Evolutionary conservation across 176 grass and related monocot species (phyloP).

Genomic region (Puya raimondii): DNA sequence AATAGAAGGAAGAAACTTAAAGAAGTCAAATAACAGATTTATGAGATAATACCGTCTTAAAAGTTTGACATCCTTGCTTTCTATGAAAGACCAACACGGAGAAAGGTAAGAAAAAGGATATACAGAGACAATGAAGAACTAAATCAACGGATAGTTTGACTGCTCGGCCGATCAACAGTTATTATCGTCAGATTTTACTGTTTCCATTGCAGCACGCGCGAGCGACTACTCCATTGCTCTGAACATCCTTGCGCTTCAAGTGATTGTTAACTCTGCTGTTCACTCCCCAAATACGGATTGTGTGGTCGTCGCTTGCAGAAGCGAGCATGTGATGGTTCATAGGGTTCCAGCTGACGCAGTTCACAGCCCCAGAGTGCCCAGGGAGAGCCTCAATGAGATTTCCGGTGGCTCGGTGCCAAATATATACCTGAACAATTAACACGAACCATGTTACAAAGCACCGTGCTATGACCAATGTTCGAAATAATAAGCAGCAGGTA

Average conservation of each 20-base stretch:
- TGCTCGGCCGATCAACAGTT: background rate
- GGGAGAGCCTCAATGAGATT: constrained; percentile 59
- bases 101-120: background rate
- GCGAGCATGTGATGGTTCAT: constrained; percentile 77
- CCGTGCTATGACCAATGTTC: too few species aligned
- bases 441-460: too few species aligned
- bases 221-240: background rate
- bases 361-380: constrained; percentile 79
- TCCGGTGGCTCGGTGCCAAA: constrained; percentile 75
- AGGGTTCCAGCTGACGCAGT: constrained; percentile 91
- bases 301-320: constrained; percentile 74
- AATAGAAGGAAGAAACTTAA: too few species aligned
- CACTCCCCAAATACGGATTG: constrained; percentile 74
- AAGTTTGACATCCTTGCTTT: background rate
- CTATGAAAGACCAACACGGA: background rate
- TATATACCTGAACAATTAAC: constrained; percentile 53
- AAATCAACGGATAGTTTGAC: background rate
- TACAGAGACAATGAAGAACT: background rate
- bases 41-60: background rate
- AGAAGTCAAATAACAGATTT: background rate
- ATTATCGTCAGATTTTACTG: background rate
- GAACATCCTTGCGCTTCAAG: background rate
- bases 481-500: too few species aligned
- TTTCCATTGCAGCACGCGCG: background rate
- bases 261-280: constrained; percentile 15